Evolutionary conservation across 176 grass and related monocot genomes (phyloP).

Genomic region (bread wheat (Triticum aestivum)): IWGSC_CS_RefSeq_v2.1 NC_057798.1:565258199-565258698

Average conservation of each 20-base stretch:
- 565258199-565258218: constrained; percentile 5
- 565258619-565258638: constrained; percentile 41
- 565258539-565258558: constrained; percentile 55
- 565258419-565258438: background rate
- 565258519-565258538: constrained; percentile 31
- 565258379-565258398: background rate
- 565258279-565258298: constrained; percentile 27
- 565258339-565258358: constrained; percentile 11
- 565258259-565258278: background rate
- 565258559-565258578: constrained; percentile 52
- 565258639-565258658: constrained; percentile 36
- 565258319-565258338: background rate
- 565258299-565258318: constrained; percentile 17
- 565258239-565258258: constrained; percentile 16
- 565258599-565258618: constrained; percentile 54
- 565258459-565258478: background rate
- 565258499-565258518: constrained; percentile 45
- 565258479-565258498: background rate
- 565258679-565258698: constrained; percentile 27
- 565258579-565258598: constrained; percentile 54
- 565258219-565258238: constrained; percentile 32
- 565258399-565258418: background rate
- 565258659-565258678: constrained; percentile 42
- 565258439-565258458: background rate
- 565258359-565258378: background rate